These are phyloP conservation scores for Pyrenochaeta sp. DNA, from an alignment of 2,329 filamentous ascomycete species.

Conservation along the genomic window DNA sequence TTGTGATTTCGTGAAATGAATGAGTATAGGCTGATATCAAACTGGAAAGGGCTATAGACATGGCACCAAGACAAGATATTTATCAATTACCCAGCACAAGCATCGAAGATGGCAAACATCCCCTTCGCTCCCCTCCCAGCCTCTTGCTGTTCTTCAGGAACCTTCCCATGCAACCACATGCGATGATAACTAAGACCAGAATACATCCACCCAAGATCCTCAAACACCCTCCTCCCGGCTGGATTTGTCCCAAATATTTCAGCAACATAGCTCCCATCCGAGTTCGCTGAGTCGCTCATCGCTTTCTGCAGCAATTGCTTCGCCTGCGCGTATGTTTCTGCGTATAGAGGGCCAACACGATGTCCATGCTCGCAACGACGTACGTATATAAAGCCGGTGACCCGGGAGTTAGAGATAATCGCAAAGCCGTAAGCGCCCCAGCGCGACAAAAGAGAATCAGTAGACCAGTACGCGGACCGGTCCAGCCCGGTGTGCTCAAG, in stretches of 20 bases:
- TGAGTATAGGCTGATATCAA: too few species aligned
- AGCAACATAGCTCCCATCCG: conserved; percentile 35
- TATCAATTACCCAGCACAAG: conserved; percentile 28
- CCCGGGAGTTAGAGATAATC: conserved; percentile 17
- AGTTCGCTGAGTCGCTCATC: conserved; percentile 31
- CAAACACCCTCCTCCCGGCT: conserved; percentile 39
- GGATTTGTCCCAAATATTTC: conserved; percentile 48
- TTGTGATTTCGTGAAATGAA: too few species aligned
- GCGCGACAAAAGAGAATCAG: conserved; percentile 36
- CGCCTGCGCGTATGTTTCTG: conserved; percentile 33
- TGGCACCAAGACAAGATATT: background rate
- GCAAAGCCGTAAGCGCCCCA: conserved; percentile 40
- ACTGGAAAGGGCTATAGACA: background rate
- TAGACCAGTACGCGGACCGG: conserved; percentile 40
- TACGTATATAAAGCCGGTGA: conserved; percentile 42
- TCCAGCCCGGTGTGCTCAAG: conserved; percentile 44
- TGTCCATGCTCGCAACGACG: conserved; percentile 43
- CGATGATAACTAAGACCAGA: conserved; percentile 45
- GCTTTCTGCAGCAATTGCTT: conserved; percentile 31
- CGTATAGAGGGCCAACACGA: conserved; percentile 50
- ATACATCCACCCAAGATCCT: conserved; percentile 42
- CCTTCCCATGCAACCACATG: conserved; percentile 49
- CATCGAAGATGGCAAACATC: conserved; percentile 50
- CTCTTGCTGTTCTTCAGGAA: conserved; percentile 40
- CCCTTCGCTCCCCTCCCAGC: conserved; percentile 39